Percentiles rank a stretch among this genome's conserved stretches.
Conservation (phyloP, 2,329 filamentous ascomycete genomes). For the Huntiella moniliformis region DNA sequence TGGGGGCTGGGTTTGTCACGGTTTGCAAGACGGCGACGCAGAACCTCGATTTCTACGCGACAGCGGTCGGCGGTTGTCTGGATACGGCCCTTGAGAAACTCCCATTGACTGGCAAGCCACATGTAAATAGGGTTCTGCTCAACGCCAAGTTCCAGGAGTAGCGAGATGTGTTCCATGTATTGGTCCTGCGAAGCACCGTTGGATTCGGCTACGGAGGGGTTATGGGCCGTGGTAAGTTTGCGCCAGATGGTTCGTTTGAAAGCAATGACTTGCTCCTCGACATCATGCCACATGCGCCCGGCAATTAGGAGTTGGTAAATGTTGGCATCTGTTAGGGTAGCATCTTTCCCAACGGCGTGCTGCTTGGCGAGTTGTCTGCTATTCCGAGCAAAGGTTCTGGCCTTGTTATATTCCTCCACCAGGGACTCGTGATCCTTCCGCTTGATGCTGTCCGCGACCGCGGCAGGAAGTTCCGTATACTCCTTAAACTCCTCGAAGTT, state of each 20-base stretch:
- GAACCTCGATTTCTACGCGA: constrained; percentile 78
- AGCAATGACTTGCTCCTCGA: constrained; percentile 64
- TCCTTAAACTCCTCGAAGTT: constrained; percentile 64
- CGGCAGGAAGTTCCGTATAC: constrained; percentile 62
- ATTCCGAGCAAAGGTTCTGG: constrained; percentile 65
- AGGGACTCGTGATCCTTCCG: constrained; percentile 77
- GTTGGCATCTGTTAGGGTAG: constrained; percentile 52
- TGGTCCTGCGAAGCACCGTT: constrained; percentile 49
- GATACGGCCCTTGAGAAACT: constrained; percentile 76
- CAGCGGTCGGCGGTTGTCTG: constrained; percentile 63
- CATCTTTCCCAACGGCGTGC: constrained; percentile 23
- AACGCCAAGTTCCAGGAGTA: constrained; percentile 83
- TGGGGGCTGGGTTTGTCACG: constrained; percentile 52
- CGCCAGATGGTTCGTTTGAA: constrained; percentile 89
- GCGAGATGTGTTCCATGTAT: constrained; percentile 76
- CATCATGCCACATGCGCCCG: constrained; percentile 86
- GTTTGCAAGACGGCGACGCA: constrained; percentile 62
- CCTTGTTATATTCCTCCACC: constrained; percentile 69
- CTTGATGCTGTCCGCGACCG: constrained; percentile 68
- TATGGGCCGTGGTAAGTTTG: constrained; percentile 51
- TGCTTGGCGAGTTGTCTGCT: constrained; percentile 49
- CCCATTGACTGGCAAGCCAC: constrained; percentile 80
- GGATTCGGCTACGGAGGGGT: constrained; percentile 30
- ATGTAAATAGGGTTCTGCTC: constrained; percentile 94
- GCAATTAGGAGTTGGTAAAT: constrained; percentile 75